Evolutionary conservation across 306 rosid genomes (phyloP), one percentile per base, ranked within the genome.

Genomic region (Citrullus colocynthis): DNA sequence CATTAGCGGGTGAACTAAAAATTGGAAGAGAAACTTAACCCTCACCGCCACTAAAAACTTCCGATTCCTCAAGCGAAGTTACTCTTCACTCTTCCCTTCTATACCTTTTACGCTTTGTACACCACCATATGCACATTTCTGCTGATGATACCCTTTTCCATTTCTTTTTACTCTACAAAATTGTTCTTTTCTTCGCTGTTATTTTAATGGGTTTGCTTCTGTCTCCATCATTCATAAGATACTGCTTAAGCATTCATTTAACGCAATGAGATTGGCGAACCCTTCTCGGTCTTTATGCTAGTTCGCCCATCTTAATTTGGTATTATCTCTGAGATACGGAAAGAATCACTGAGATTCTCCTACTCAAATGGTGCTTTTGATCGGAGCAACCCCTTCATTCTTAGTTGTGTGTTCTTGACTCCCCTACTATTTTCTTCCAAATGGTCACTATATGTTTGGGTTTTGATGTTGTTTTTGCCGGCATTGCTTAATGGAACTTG

Each of bases 401-500:
- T 66, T 79, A 64, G 67, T 62, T 77, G 74, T 54, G 65, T 20
- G 48, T 82, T 48, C 81, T 70, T 60, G 3, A 49, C 36, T 57
- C 44, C 20, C 44, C 55, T 52, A 41, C 32, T 20, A 79, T 44
- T 81, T 76, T 69, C 62, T 79, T 65, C 73, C 64, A 54, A 79
- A 89, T 90, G 97, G 84, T 76, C 76, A 54, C 80, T 66, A 66
- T 82, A 81, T 72, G 82, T 85, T 74, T 60, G 63, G 76, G 64
- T 82, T 81, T 64, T 79, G 86, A 72, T 78, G 77, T 77, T 81
- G 84, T 84, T 82, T 86, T 62, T 81, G 57, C 83, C 81, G 71
- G 14, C 88, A 86, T 78, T 85, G 87, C 85, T 87, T 84, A 85
- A 94, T 90, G 96, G 98, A 82, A 87, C 85, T 89, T 78, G 85